Base-by-base conservation (phyloP, 208 protist species). In the Leishmania gerbilli region DNA sequence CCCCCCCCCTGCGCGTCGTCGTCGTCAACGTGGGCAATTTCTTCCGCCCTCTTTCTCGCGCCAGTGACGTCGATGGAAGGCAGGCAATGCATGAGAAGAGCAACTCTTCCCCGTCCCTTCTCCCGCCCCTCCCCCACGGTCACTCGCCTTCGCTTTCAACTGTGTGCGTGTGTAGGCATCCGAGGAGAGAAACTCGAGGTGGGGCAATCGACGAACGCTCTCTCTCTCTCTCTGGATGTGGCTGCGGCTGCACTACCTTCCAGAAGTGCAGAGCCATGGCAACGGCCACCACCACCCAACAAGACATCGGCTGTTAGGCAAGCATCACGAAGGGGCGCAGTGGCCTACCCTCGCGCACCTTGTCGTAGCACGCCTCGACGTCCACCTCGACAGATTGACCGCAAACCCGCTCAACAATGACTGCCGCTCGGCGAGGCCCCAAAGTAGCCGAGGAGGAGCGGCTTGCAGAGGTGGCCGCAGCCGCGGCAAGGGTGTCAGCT, bases 381-480 rank as follows among this genome's bases (percentile, higher is more conserved):
- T 87, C 79, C 49, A 87, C 84, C 67, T 81, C 79, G 11, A 92
- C 78, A 13, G 67, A 65, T 56, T 77, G 79, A 8, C 89, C 89
- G 69, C 89, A 92, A 15, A 85, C 77, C 1, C 89, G 84, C 79
- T 90, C 83, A 7, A 92, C 53, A 17, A 92, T 53, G 17, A 92
- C 76, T 0, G 71, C 72, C 11, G 84, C 58, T 65, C 60, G 65
- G 27, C 21, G 37, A 31, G 68, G 56, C 79, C 42, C 40, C 74
- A 58, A 9, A 11, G 53, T 34, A 62, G 17, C 3, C 51, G 74
- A 60, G 21, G 45, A 74, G 45, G n/a, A 19, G 4, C 27, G 21
- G 74, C 49, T 56, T 42, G 65, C 62, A 53, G 64, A 62, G 53
- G 51, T 60, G 42, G 37, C 34, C 49, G 76, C 74, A 55, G 45